Evolutionary conservation across 805 yeast species (phyloP), one percentile per base, ranked within the genome.

Genomic region (Wickerhamomyces xylosicus): DNA sequence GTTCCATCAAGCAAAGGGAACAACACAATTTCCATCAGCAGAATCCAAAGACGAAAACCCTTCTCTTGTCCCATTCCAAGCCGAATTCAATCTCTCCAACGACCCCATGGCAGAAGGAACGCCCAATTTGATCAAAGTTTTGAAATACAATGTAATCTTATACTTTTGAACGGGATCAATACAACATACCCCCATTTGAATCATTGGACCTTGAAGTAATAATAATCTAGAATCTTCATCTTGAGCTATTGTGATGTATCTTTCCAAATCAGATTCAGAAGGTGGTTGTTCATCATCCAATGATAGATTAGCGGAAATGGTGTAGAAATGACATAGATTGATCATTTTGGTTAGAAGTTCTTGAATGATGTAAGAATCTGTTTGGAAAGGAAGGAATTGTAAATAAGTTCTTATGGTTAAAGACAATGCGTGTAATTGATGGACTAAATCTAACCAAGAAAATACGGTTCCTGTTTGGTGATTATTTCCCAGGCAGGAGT

Each of bases 371-470:
- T 38, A 32, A 17, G 43, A 46, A 2, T 38, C 14, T 50, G 61
- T 6, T 55, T 58, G 39, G 56, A 69, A 10, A 55, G 62, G 36
- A 56, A 56, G 34, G 53, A 47, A 27, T 57, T 49, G 37, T 48
- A 52, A 39, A 58, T 58, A 41, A 52, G 60, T 44, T 51, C 58
- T 27, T 63, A 64, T 28, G 55, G 59, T 18, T 57, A 53, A 11
- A 54, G 62, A 40, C 59, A 57, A 46, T 48, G 61, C 59, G 42
- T 66, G 70, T 1, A 52, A 36, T 19, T 55, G 59, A 19, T 56
- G 59, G 14, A 48, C 44, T 19, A 56, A 34, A 33, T 56, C 61
- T 41, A 48, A 56, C 47, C 57, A 47, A 0, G 59, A 54, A 34
- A 38, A 56, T 0, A 44, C 49, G 2, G 33, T 29, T 8, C 38